These are phyloP conservation scores for Solanum piurae DNA, from an alignment of 257 asterid species.

Conservation along the genomic window DNA sequence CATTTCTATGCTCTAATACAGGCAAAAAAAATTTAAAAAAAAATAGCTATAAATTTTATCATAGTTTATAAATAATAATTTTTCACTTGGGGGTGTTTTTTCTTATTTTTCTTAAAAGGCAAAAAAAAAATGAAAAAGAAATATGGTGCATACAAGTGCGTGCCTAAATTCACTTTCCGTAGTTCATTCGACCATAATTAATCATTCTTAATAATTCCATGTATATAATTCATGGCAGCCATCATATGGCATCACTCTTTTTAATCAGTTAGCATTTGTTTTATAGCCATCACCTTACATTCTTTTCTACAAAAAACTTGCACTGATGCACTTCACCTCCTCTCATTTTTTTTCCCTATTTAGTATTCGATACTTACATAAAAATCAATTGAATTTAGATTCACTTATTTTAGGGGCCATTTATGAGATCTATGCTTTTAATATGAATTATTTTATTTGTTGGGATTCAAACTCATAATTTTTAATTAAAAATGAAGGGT, in stretches of 20 bases:
- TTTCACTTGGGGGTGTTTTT: too few species aligned
- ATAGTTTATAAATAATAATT: neutral
- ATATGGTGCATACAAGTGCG: conserved; percentile 19
- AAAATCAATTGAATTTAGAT: neutral
- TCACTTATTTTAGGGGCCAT: too few species aligned
- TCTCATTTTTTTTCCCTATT: neutral
- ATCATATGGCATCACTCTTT: neutral
- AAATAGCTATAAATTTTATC: neutral
- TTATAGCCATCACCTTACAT: neutral
- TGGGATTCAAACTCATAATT: too few species aligned
- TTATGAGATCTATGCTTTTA: neutral
- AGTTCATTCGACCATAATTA: neutral
- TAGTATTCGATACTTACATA: rapidly evolving
- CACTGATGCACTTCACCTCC: neutral
- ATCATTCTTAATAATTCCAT: neutral
- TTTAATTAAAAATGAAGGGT: too few species aligned
- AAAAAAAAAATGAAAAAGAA: neutral
- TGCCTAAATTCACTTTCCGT: neutral
- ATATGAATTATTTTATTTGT: too few species aligned
- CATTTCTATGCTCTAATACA: neutral
- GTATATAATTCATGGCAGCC: neutral
- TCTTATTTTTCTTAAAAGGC: too few species aligned
- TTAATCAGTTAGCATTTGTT: neutral
- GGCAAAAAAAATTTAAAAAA: too few species aligned
- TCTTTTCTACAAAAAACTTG: neutral